Conservation (phyloP, 352 stramenopile genomes). For the Phytophthora colocasiae region DNA sequence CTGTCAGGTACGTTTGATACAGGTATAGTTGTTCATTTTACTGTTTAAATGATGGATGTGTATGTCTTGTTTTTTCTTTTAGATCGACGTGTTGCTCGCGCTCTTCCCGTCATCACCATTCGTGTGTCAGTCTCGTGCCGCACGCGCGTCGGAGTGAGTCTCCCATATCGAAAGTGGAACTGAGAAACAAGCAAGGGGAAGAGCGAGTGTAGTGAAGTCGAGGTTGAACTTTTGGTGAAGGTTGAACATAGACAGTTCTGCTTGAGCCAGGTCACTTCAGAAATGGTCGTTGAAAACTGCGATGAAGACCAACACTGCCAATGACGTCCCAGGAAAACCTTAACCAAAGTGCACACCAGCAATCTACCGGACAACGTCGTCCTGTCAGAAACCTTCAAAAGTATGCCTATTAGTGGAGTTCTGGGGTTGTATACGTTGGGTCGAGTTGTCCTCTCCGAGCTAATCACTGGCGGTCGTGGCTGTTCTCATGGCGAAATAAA, state of each 20-base stretch:
- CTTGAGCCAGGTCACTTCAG: constrained; percentile 11
- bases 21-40: neutral
- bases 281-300: neutral
- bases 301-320: neutral
- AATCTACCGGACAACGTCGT: neutral
- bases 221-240: neutral
- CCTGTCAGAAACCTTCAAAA: too few relatives aligned
- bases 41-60: neutral
- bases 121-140: neutral
- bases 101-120: constrained; percentile 15
- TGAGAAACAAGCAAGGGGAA: too few relatives aligned
- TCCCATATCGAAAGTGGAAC: neutral
- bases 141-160: neutral
- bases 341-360: neutral
- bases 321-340: neutral
- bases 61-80: neutral
- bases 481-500: constrained; percentile 26
- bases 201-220: neutral
- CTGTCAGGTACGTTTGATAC: constrained; percentile 5
- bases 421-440: constrained; percentile 5
- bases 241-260: constrained; percentile 2
- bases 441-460: constrained; percentile 1
- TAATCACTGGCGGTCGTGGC: neutral
- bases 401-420: neutral
- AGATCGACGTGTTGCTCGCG: constrained; percentile 11